phyloP scores from a whole-genome alignment of 2,329 filamentous ascomycete species.

The Aspergillus viridinutans region DNA sequence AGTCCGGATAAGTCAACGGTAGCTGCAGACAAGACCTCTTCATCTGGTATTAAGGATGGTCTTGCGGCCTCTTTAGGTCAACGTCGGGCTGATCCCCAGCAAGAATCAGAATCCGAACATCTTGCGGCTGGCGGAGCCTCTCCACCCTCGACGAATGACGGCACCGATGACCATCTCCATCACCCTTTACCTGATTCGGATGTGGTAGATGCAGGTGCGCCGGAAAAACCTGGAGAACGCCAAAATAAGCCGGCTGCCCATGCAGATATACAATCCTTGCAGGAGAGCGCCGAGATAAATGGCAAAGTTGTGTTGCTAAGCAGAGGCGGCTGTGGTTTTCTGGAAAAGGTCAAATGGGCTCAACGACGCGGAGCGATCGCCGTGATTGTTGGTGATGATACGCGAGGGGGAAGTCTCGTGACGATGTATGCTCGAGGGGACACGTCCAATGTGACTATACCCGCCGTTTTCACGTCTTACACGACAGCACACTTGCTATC shows the following conservation, averaged over 20 bases:
- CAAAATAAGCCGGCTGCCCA: constrained; percentile 49
- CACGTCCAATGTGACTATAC: constrained; percentile 90
- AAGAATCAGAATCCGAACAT: constrained; percentile 17
- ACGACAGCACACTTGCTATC: constrained; percentile 92
- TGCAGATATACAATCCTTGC: constrained; percentile 85
- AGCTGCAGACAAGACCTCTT: constrained; percentile 16
- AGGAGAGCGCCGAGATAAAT: constrained; percentile 86
- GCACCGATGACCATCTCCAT: constrained; percentile 80
- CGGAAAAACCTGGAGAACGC: constrained; percentile 31
- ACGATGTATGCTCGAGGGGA: constrained; percentile 99
- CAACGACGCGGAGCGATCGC: constrained; percentile 85
- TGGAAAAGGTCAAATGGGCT: constrained; percentile 97
- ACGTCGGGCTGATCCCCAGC: constrained; percentile 20
- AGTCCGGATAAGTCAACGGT: constrained; percentile 20
- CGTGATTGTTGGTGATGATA: constrained; percentile 90
- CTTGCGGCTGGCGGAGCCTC: constrained; percentile 12
- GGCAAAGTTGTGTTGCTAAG: constrained; percentile 91
- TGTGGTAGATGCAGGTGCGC: constrained; percentile 28
- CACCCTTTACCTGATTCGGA: constrained; percentile 49
- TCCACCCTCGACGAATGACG: constrained; percentile 55
- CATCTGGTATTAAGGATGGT: constrained; percentile 20
- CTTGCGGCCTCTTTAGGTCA: constrained; percentile 14
- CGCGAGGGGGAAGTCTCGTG: constrained; percentile 80
- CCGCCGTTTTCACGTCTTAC: constrained; percentile 88
- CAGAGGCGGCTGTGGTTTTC: constrained; percentile 88